These are phyloP conservation scores for Suillus luteus DNA, from an alignment of 768 basidiomycete genomes.

Conservation along the genomic window DNA sequence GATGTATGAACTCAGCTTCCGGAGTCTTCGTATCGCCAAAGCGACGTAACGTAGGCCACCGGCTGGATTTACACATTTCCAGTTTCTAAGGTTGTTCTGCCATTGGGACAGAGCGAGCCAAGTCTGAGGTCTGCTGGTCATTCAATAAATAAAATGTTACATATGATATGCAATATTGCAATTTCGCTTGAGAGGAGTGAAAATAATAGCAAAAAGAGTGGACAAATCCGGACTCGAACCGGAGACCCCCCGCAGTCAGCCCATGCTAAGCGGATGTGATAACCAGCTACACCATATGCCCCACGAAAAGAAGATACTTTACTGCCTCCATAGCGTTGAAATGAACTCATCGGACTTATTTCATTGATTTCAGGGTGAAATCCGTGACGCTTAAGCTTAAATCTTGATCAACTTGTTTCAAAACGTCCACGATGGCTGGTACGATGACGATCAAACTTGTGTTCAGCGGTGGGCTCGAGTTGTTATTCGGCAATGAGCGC, in stretches of 20 bases:
- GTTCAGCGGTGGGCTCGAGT: constrained; percentile 85
- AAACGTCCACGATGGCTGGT: constrained; percentile 13
- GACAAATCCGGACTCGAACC: constrained; percentile 44
- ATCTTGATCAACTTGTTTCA: not conserved
- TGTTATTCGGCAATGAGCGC: constrained; percentile 75
- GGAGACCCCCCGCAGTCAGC: constrained; percentile 41
- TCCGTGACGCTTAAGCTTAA: not conserved
- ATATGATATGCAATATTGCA: too few species aligned
- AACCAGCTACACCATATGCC: constrained; percentile 44
- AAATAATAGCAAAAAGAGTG: too few species aligned
- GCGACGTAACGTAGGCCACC: too few species aligned
- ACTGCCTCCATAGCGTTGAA: not conserved
- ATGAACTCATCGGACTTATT: not conserved
- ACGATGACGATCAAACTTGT: constrained; percentile 58
- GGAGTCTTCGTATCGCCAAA: not conserved
- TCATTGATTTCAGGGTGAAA: not conserved
- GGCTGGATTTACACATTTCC: too few species aligned
- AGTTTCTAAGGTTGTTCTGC: too few species aligned
- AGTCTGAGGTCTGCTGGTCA: too few species aligned
- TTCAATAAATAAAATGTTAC: too few species aligned
- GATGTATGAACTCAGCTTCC: not conserved
- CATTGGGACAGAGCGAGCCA: too few species aligned
- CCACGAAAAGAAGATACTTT: not conserved
- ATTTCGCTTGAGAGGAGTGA: too few species aligned
- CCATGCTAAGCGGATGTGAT: constrained; percentile 43